Percentiles rank a stretch among this genome's conserved stretches.
Evolutionary conservation across 148 eudicot species (phyloP).

Genomic region (Rhododendron molle): DNA sequence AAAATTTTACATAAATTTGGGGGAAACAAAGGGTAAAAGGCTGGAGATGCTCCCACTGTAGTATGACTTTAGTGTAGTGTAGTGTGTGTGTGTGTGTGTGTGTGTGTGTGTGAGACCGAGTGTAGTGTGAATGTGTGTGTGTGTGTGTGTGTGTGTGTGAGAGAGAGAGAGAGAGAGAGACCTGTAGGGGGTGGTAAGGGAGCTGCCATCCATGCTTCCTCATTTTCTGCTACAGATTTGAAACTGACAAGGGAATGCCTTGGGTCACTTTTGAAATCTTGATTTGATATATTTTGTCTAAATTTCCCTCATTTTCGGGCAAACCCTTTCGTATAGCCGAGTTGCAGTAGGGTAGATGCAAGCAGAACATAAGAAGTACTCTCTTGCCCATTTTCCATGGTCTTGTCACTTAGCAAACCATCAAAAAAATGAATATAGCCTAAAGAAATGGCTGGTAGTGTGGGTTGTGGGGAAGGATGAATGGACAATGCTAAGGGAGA

Average conservation of each 20-base stretch:
- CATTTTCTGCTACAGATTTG: slow-evolving; percentile 37
- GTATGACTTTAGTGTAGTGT: too few relatives aligned
- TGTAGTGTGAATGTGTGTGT: slow-evolving; percentile 46
- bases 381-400: slow-evolving; percentile 21
- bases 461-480: slow-evolving; percentile 4
- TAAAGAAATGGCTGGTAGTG: background rate
- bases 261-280: background rate
- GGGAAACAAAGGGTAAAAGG: too few relatives aligned
- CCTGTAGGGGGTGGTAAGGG: slow-evolving; percentile 97
- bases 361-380: slow-evolving; percentile 17
- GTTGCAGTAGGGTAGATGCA: slow-evolving; percentile 15
- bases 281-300: slow-evolving; percentile 10
- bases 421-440: background rate
- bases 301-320: slow-evolving; percentile 26
- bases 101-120: slow-evolving; percentile 51
- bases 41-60: too few relatives aligned
- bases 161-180: slow-evolving; percentile 11
- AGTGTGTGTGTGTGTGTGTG: too few relatives aligned
- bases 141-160: slow-evolving; percentile 80
- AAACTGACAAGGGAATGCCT: slow-evolving; percentile 7
- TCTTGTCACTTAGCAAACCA: background rate
- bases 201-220: slow-evolving; percentile 99
- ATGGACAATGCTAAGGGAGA: background rate
- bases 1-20: too few relatives aligned
- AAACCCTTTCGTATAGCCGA: slow-evolving; percentile 11